A percentile compares a stretch with the other conserved stretches of the same genome.
Evolutionary conservation across 495 filamentous ascomycete genomes (phyloP).

Genomic region (Copromyces sp.): DNA sequence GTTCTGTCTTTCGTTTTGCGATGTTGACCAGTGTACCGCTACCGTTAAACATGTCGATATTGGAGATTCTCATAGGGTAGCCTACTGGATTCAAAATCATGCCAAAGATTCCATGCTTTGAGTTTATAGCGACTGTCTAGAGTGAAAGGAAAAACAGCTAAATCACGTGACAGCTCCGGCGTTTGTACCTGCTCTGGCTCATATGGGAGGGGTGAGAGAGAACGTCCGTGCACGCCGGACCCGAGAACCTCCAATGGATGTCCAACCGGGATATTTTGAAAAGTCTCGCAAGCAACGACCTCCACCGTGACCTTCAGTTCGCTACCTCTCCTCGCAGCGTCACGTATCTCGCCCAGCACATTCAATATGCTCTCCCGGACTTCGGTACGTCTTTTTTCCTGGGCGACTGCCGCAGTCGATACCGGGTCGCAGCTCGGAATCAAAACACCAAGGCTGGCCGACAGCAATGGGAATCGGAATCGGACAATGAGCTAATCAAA

Average conservation of each 20-base stretch:
- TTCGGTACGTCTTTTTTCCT: conserved; percentile 42
- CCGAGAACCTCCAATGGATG: conserved; percentile 10
- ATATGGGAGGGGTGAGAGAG: not conserved
- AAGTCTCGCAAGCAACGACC: conserved; percentile 29
- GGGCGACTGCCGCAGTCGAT: not conserved
- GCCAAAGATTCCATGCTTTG: not conserved
- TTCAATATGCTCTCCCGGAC: conserved; percentile 56
- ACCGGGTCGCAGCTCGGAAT: not conserved
- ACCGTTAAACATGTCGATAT: not conserved
- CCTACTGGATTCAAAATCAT: too few relatives aligned
- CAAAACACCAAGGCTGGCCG: not conserved
- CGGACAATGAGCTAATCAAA: not conserved
- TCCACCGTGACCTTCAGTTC: conserved; percentile 16
- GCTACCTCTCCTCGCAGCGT: conserved; percentile 5
- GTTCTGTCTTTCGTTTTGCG: not conserved
- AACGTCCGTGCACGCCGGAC: not conserved
- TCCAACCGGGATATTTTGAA: conserved; percentile 21
- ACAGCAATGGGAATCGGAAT: not conserved
- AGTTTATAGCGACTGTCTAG: too few relatives aligned
- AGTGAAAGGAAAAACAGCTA: not conserved
- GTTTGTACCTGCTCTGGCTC: not conserved
- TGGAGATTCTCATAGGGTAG: too few relatives aligned
- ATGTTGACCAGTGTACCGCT: not conserved
- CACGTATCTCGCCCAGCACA: conserved; percentile 11
- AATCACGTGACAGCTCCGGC: not conserved